Percentiles rank a stretch among this genome's conserved stretches.
Conservation (phyloP, 805 yeast genomes). For the Vanderwaltozyma tropicalis region DNA sequence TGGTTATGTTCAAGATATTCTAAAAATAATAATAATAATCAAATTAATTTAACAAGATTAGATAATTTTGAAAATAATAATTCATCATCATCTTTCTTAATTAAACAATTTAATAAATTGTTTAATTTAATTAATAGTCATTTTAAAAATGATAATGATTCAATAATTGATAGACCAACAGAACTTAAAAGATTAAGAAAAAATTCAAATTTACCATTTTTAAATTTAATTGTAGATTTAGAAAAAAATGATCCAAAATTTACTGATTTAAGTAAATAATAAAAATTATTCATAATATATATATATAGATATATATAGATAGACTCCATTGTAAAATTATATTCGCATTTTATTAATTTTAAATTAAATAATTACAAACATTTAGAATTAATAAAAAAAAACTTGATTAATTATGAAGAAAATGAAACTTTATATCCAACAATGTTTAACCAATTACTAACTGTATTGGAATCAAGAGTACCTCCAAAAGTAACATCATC, state of each 20-base stretch:
- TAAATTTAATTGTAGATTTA: conserved; percentile 10
- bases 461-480: conserved; percentile 45
- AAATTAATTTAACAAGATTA: background rate
- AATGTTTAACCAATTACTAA: conserved; percentile 43
- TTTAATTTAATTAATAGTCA: background rate
- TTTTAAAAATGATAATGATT: background rate
- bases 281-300: background rate
- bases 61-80: background rate
- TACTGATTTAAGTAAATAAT: background rate
- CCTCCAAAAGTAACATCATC: conserved; percentile 38
- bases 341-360: background rate
- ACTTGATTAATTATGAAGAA: too few species aligned
- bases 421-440: conserved; percentile 37
- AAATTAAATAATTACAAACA: too few species aligned
- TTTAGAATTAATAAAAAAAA: too few species aligned
- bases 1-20: conserved; percentile 1
- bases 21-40: background rate
- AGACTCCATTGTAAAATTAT: background rate
- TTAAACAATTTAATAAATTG: background rate
- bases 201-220: conserved; percentile 10
- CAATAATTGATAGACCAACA: background rate
- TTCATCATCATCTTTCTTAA: background rate
- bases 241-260: conserved; percentile 6
- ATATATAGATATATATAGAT: background rate
- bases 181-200: conserved; percentile 1